Evolutionary conservation across 2,329 filamentous ascomycete species (phyloP).

Genomic region (Colletotrichum liriopes): DNA sequence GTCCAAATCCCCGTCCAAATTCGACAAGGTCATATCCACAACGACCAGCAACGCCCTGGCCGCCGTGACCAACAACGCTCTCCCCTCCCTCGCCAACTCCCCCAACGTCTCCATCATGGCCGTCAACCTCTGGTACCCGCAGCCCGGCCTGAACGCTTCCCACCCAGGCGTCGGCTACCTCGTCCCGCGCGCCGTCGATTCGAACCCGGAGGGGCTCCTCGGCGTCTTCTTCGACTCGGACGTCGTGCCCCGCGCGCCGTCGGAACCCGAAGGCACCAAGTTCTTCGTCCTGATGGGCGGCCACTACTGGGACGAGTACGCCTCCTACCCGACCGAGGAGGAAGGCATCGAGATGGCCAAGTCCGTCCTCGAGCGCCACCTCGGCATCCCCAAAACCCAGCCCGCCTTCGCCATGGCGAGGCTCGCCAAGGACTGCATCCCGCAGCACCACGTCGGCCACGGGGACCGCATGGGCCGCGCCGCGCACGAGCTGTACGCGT

Average conservation of each 20-base stretch:
- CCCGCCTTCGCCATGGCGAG: conserved; percentile 75
- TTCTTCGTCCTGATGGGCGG: conserved; percentile 92
- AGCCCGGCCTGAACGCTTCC: conserved; percentile 72
- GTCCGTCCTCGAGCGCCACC: conserved; percentile 79
- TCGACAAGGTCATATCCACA: conserved; percentile 77
- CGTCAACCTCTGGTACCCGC: conserved; percentile 88
- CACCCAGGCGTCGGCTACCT: conserved; percentile 90
- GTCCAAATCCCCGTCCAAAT: conserved; percentile 48
- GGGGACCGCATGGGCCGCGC: conserved; percentile 71
- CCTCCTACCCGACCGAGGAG: conserved; percentile 74
- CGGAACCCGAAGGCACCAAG: conserved; percentile 61
- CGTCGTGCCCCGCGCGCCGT: conserved; percentile 55
- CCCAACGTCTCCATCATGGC: conserved; percentile 88
- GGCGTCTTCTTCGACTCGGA: conserved; percentile 95
- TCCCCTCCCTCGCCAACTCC: conserved; percentile 67
- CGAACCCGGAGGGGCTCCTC: conserved; percentile 87
- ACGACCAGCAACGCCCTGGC: conserved; percentile 66
- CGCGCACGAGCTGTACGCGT: conserved; percentile 66
- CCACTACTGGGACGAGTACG: conserved; percentile 92
- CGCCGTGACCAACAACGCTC: conserved; percentile 52
- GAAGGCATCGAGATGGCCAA: conserved; percentile 81
- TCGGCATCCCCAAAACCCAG: conserved; percentile 75
- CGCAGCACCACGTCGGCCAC: conserved; percentile 91
- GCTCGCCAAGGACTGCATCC: conserved; percentile 81
- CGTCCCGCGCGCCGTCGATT: conserved; percentile 81